phyloP scores from a whole-genome alignment of 2,329 filamentous ascomycete species.

The Aureobasidium sp. region DNA sequence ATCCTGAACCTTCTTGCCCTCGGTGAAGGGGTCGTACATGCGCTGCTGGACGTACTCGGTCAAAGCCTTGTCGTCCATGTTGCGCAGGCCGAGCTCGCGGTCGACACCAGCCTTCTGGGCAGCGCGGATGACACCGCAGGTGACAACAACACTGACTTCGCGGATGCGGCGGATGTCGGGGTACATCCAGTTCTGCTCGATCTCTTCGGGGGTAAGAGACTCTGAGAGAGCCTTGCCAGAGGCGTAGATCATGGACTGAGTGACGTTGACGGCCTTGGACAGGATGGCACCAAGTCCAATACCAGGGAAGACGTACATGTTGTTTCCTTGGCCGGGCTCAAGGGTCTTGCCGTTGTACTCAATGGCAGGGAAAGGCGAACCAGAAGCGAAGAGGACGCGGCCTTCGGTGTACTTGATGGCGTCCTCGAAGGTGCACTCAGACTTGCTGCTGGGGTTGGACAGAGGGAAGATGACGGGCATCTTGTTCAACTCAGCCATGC shows the following conservation, averaged over 20 bases:
- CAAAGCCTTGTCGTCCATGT: constrained; percentile 59
- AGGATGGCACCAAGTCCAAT: constrained; percentile 90
- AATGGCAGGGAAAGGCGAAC: constrained; percentile 77
- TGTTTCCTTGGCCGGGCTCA: constrained; percentile 58
- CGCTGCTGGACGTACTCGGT: constrained; percentile 51
- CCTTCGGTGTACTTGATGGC: constrained; percentile 87
- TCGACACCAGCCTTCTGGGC: constrained; percentile 67
- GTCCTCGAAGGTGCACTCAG: constrained; percentile 94
- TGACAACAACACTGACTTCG: constrained; percentile 78
- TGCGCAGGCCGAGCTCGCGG: constrained; percentile 50
- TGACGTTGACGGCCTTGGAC: constrained; percentile 76
- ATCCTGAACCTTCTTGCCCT: constrained; percentile 30
- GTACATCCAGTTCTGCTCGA: constrained; percentile 78
- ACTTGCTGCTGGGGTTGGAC: constrained; percentile 92
- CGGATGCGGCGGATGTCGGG: constrained; percentile 84
- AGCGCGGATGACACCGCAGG: constrained; percentile 86
- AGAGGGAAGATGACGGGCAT: constrained; percentile 76
- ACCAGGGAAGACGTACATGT: constrained; percentile 93
- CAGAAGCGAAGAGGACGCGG: constrained; percentile 85
- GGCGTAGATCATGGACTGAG: constrained; percentile 94
- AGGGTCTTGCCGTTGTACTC: constrained; percentile 35
- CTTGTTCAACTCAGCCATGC: constrained; percentile 53
- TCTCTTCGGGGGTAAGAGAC: constrained; percentile 71
- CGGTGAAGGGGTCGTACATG: constrained; percentile 45
- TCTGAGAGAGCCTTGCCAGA: constrained; percentile 74